Evolutionary conservation across 306 rosid species (phyloP), one percentile per base, ranked within the genome.

Genomic region (Vicia villosa): DNA sequence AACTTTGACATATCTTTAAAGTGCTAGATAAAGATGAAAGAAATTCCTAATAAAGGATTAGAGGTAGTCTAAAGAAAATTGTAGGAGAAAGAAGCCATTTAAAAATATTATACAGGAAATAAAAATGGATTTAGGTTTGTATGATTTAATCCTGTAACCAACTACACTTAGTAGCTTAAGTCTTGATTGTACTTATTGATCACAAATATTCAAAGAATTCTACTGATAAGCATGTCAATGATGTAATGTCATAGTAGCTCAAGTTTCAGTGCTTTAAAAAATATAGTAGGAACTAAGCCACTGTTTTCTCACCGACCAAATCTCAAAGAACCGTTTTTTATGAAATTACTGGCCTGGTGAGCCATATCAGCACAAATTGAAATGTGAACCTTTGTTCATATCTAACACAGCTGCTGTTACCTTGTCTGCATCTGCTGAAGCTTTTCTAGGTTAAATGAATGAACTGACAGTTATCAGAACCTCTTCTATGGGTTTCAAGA

Each of bases 301-400:
- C 15, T 52, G 49, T 62, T 62, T 42, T 63, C 38, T 16, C 30
- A 17, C n/a, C 4, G 56, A 16, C 14, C 41, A 16, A 50, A 42
- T 63, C 60, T 20, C 55, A 28, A 45, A 60, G 26, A 1, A 21
- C 30, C 8, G 15, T 3, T 51, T 54, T 66, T 42, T 52, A 30
- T 24, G 47, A 69, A 61, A 49, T 61, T 34, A 20, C 62, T 72
- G 76, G 22, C 24, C 37, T 72, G 40, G 52, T 28, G 63, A 32
- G 73, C 47, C 60, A n/a, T 6, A 22, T 24, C 19, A 24, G 15
- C 56, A 22, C 54, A 42, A 21, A 42, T 21, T 64, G 37, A 64
- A 42, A 64, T 67, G 20, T 12, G 52, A 73, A 12, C 70, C 26
- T 62, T 60, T 15, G 30, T 22, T 52, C 43, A 43, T 45, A 77